Evolutionary conservation across 2,329 filamentous ascomycete species (phyloP), one percentile per base, ranked within the genome.

Genomic region (Onygena corvina): DNA sequence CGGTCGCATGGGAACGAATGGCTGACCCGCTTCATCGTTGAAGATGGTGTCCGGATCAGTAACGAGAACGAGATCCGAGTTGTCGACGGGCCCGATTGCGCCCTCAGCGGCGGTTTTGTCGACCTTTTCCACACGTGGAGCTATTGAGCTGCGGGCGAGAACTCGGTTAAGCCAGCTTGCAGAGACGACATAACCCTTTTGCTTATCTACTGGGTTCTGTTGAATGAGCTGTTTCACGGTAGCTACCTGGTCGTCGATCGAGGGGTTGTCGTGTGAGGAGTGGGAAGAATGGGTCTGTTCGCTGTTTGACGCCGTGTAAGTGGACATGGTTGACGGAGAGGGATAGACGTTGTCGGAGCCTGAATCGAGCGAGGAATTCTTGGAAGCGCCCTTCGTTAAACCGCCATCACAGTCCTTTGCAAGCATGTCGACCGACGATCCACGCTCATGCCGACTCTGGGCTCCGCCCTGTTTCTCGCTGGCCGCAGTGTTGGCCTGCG

Each of bases 41-140:
- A 72, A 66, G 21, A 56, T 56, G 25, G 58, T 61, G 9, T 62
- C 61, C 3, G 67, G 68, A 51, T 72, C 70, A 23, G 63, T 72
- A 54, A 81, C 75, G 52, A 81, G 71, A 47, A 89, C 79, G 52
- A 95, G 81, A 60, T 89, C 84, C 0, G 84, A 80, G 61, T 95
- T 95, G 70, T 95, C 87, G 27, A 96, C 77, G 0, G 86, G 84
- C 1, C 88, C 88, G 50, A 92, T 76, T 3, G 79, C 75, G 4
- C 76, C 78, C 51, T 81, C 75, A 8, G 72, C 62, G 7, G 76
- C 75, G n/a, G 73, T 68, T 54, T 84, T 84, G 52, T 75, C 70
- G 33, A 68, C 70, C 47, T 77, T 74, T 53, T 75, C 72, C 16
- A 72, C 73, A 47, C 74, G 67, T 50, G 76, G 74, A 12, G 71